Conservation (phyloP, 2,329 filamentous ascomycete species). For the Nothopassalora personata region DNA sequence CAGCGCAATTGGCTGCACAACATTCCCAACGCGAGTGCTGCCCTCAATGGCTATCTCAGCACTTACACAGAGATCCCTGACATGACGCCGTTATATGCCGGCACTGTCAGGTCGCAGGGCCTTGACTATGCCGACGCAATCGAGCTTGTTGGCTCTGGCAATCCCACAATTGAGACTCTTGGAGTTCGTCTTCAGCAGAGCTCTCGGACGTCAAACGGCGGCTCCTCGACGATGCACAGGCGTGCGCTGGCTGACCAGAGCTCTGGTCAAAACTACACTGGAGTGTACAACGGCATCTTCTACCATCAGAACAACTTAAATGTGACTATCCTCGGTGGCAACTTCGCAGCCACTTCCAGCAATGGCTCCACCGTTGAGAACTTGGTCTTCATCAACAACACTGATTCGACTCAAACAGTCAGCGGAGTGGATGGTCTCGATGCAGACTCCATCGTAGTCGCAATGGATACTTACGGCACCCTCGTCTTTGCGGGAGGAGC, state of each 20-base stretch:
- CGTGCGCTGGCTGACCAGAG: conserved; percentile 33
- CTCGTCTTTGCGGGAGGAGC: conserved; percentile 77
- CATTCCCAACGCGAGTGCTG: conserved; percentile 56
- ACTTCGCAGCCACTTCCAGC: conserved; percentile 66
- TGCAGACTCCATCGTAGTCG: conserved; percentile 66
- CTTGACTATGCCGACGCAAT: conserved; percentile 68
- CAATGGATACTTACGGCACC: conserved; percentile 62
- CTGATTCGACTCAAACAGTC: conserved; percentile 48
- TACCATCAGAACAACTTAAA: conserved; percentile 67
- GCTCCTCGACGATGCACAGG: conserved; percentile 32
- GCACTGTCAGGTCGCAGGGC: conserved; percentile 73
- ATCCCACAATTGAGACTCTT: conserved; percentile 43
- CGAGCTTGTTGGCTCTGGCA: conserved; percentile 50
- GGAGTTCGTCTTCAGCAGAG: conserved; percentile 49
- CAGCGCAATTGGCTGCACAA: conserved; percentile 83
- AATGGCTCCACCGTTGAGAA: conserved; percentile 72
- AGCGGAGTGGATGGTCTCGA: conserved; percentile 63
- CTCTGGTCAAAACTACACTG: conserved; percentile 48
- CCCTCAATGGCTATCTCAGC: conserved; percentile 67
- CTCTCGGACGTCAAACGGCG: conserved; percentile 15
- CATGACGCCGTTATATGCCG: conserved; percentile 66
- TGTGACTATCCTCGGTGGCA: conserved; percentile 80
- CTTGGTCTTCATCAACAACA: conserved; percentile 73
- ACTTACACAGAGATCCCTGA: conserved; percentile 62
- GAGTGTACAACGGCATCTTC: conserved; percentile 74